Conservation (phyloP, 75 land plant species). For the Selaginella tamariscina region DNA sequence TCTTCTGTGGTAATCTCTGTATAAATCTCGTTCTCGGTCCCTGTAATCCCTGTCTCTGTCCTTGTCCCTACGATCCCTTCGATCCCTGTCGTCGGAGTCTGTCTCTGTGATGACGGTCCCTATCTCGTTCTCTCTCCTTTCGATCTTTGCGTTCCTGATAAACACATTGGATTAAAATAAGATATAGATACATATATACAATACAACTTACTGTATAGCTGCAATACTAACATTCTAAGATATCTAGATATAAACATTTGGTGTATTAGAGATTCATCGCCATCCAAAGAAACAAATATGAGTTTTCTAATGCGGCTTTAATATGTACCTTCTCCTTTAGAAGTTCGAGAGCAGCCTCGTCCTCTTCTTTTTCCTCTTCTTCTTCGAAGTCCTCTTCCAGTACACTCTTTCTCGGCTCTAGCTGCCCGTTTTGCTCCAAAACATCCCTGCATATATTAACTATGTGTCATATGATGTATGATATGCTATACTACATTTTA, state of each 20-base stretch:
- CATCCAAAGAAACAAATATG: too few relatives aligned
- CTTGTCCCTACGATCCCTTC: conserved; percentile 11
- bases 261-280: too few relatives aligned
- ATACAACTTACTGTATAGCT: too few relatives aligned
- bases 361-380: conserved; percentile 94
- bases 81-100: conserved; percentile 23
- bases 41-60: not conserved
- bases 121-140: conserved; percentile 49
- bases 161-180: too few relatives aligned
- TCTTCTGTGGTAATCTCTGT: conserved; percentile 36
- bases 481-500: too few relatives aligned
- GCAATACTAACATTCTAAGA: too few relatives aligned
- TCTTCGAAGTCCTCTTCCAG: conserved; percentile 99
- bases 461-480: not conserved
- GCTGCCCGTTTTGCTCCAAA: conserved; percentile 55
- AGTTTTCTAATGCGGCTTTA: too few relatives aligned
- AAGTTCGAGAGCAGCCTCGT: conserved; percentile 47
- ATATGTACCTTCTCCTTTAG: conserved; percentile 49
- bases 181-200: too few relatives aligned
- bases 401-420: conserved; percentile 92
- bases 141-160: conserved; percentile 41
- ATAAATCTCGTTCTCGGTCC: conserved; percentile 38
- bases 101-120: conserved; percentile 54
- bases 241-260: not conserved
- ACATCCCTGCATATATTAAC: conserved; percentile 33